Base-by-base conservation (phyloP, 306 rosid genomes). In the Castanopsis chinensis region DNA sequence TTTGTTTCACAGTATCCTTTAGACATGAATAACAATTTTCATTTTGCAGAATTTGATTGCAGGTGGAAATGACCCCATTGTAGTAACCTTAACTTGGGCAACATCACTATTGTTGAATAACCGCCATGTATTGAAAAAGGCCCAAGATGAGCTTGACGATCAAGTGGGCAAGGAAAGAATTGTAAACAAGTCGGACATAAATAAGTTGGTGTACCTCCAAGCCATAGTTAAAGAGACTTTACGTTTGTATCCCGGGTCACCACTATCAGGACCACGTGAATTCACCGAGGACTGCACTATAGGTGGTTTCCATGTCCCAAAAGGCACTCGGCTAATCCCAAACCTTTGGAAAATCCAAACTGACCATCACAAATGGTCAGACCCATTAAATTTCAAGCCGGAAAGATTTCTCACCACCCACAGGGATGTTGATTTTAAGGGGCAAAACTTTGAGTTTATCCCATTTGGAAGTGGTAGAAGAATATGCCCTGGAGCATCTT, bases 351-450 rank as follows among this genome's bases (percentile, higher is more conserved):
- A 61, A 76, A 54, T 69, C 32, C 79, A 61, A 20, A 60, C 30
- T 1, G 43, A 64, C 32, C 14, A 21, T 30, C 71, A 20, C 6
- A 33, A 30, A 17, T 65, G 71, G 92, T 4, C 71, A 3, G 85
- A 87, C 17, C 90, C 88, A 5, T 64, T 82, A 19, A 82, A 87
- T 63, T 92, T 88, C 78, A 74, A 74, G 68, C 97, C 91, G 0
- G 89, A 88, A 72, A 87, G 94, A 45, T 90, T 90, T 64, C 55
- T 92, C 3, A 85, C 71, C 13, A 79, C 81, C 12, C 89, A 92
- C n/a, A 87, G 81, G 32, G 71, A 53, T 35, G 41, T 87, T 15
- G 90, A 92, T 71, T 82, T 87, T 0, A 82, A 70, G 69, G 92
- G 94, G 8, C 69, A 78, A 10, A 75, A 81, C 57, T 88, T 80